phyloP scores from a whole-genome alignment of 768 basidiomycete species.

The Suillus lakei region DNA sequence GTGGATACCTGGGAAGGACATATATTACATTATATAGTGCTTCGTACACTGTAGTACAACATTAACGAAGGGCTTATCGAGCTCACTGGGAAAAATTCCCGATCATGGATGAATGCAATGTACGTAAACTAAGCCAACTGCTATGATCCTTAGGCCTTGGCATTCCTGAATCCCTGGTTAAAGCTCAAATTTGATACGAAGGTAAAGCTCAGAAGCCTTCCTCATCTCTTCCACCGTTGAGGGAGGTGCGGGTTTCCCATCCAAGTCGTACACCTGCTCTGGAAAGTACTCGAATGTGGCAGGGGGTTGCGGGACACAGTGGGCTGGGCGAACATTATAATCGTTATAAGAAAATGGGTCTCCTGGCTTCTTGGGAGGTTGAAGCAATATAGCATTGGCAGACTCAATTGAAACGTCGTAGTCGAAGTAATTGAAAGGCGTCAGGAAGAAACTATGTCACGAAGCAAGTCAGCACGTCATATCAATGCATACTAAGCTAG shows the following conservation, averaged over 20 bases:
- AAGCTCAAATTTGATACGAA: conserved; percentile 39
- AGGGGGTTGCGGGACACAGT: conserved; percentile 44
- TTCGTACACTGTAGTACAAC: too few relatives aligned
- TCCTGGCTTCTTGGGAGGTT: conserved; percentile 41
- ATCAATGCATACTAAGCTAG: neutral
- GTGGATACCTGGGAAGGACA: too few relatives aligned
- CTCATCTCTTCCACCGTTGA: conserved; percentile 44
- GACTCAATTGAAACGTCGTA: conserved; percentile 64
- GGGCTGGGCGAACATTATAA: conserved; percentile 50
- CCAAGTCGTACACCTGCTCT: conserved; percentile 37
- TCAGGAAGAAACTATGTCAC: conserved; percentile 53
- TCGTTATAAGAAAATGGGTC: conserved; percentile 50
- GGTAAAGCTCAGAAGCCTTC: conserved; percentile 42
- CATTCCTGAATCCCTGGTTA: conserved; percentile 4
- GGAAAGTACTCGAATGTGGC: conserved; percentile 46
- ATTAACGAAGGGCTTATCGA: too few relatives aligned
- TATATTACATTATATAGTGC: too few relatives aligned
- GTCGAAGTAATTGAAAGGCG: conserved; percentile 71
- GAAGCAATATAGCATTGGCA: conserved; percentile 55
- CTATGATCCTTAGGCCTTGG: neutral
- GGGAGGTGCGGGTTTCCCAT: conserved; percentile 33
- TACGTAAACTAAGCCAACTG: neutral
- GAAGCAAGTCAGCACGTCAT: neutral
- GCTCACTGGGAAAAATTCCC: too few relatives aligned
- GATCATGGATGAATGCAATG: neutral